Conservation (phyloP, 331 rosid genomes). For the Cydonia oblonga region DNA sequence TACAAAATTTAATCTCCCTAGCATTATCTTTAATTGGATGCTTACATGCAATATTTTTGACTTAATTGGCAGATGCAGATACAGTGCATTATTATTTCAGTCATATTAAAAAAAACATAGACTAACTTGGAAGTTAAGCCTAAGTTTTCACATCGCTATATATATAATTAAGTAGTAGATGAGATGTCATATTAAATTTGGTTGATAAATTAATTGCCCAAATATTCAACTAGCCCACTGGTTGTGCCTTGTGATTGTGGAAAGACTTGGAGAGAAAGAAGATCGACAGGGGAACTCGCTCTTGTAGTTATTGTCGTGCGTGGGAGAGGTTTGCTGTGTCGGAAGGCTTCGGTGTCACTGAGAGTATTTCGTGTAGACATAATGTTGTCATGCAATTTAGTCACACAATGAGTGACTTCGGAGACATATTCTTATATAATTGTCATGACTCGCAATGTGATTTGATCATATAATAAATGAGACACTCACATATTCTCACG, state of each 20-base stretch:
- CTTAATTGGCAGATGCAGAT: conserved; percentile 12
- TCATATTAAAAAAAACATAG: background rate
- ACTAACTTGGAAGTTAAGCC: conserved; percentile 17
- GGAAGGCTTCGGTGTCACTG: background rate
- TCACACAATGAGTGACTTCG: too few species aligned
- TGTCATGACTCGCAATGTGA: background rate
- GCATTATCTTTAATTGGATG: background rate
- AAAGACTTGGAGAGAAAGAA: background rate
- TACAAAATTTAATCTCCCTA: too few species aligned
- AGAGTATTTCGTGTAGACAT: too few species aligned
- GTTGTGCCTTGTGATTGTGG: background rate
- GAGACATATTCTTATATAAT: background rate
- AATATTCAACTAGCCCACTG: conserved; percentile 12
- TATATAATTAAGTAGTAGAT: conserved; percentile 7
- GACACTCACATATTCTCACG: background rate
- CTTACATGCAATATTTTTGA: conserved; percentile 22
- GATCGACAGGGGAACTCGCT: background rate
- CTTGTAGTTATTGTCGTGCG: background rate
- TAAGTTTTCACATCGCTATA: conserved; percentile 29
- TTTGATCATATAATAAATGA: background rate
- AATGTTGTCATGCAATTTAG: too few species aligned
- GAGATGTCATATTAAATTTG: conserved; percentile 21
- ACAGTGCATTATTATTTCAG: background rate
- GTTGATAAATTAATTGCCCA: background rate
- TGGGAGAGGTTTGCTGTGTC: background rate